Percentiles rank a stretch among this genome's conserved stretches.
Evolutionary conservation across 1,139 yeast genomes (phyloP).

Genomic region (Zygosaccharomyces pseudobailii): DNA sequence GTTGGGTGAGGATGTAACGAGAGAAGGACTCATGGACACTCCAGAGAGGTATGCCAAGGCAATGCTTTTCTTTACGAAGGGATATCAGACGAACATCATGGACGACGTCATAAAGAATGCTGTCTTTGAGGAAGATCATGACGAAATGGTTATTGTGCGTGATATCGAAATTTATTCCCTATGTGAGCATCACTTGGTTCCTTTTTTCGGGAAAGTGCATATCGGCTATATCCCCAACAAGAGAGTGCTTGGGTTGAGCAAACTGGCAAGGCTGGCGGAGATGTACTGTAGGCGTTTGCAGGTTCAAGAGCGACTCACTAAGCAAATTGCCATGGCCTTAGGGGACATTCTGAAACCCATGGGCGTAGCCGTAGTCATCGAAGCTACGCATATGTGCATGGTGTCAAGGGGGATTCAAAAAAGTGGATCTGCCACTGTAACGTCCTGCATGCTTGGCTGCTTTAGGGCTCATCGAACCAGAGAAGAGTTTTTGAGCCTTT

Average conservation of each 20-base stretch:
- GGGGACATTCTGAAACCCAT: constrained; percentile 87
- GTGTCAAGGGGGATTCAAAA: constrained; percentile 97
- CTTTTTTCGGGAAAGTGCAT: constrained; percentile 94
- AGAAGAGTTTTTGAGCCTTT: constrained; percentile 86
- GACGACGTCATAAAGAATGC: constrained; percentile 90
- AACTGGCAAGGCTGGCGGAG: constrained; percentile 91
- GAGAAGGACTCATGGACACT: constrained; percentile 91
- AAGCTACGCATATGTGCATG: constrained; percentile 99
- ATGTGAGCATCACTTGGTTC: constrained; percentile 97
- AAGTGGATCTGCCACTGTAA: constrained; percentile 87
- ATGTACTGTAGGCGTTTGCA: constrained; percentile 94
- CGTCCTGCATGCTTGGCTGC: constrained; percentile 96
- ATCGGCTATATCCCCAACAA: constrained; percentile 95
- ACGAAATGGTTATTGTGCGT: constrained; percentile 96
- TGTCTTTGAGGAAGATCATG: constrained; percentile 96
- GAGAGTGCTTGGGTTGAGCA: constrained; percentile 88
- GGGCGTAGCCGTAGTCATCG: constrained; percentile 97
- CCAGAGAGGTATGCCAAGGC: constrained; percentile 97
- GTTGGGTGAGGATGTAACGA: constrained; percentile 81
- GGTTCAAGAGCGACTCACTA: constrained; percentile 93
- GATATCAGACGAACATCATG: constrained; percentile 83
- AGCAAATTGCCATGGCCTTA: constrained; percentile 94
- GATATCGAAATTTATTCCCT: constrained; percentile 89
- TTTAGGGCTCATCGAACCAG: constrained; percentile 93
- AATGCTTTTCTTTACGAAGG: constrained; percentile 91